Conservation (phyloP, 768 basidiomycete species). For the Wakefieldia striispora region DNA sequence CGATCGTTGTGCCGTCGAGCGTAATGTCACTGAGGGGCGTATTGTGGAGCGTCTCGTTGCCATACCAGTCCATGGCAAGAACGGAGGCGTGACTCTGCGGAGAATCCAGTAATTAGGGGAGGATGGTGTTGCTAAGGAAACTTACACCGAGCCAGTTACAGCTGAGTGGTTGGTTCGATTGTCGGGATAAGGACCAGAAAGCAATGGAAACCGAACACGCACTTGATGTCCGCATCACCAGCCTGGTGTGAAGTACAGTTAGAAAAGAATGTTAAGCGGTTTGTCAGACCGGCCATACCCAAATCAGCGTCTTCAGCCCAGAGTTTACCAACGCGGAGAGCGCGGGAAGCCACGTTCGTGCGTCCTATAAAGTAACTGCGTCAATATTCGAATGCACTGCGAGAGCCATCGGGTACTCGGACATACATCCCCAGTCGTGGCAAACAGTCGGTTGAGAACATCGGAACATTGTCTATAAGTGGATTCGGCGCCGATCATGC, state of each 20-base stretch:
- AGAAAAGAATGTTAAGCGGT: no score
- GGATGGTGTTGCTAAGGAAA: not conserved
- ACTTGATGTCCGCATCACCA: constrained; percentile 28
- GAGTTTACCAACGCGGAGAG: constrained; percentile 37
- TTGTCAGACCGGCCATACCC: no score
- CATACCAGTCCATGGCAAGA: constrained; percentile 48
- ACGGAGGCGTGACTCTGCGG: constrained; percentile 34
- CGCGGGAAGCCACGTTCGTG: constrained; percentile 36
- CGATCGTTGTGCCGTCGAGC: constrained; percentile 48
- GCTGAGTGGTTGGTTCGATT: no score
- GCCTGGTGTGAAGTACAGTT: constrained; percentile 17
- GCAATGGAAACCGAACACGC: no score
- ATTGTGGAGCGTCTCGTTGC: constrained; percentile 36
- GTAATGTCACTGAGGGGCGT: constrained; percentile 55
- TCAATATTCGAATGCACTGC: no score
- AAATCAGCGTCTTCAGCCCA: constrained; percentile 38
- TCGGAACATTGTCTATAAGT: constrained; percentile 49
- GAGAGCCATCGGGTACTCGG: no score
- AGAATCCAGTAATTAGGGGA: not conserved
- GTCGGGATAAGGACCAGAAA: no score
- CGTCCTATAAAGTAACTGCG: constrained; percentile 28
- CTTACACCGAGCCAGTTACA: constrained; percentile 36
- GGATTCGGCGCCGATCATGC: constrained; percentile 51
- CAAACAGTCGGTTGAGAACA: constrained; percentile 46
- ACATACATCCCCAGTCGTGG: constrained; percentile 55